phyloP scores from a whole-genome alignment of 2,329 filamentous ascomycete genomes.

The Trichoderma citrinoviride region DNA sequence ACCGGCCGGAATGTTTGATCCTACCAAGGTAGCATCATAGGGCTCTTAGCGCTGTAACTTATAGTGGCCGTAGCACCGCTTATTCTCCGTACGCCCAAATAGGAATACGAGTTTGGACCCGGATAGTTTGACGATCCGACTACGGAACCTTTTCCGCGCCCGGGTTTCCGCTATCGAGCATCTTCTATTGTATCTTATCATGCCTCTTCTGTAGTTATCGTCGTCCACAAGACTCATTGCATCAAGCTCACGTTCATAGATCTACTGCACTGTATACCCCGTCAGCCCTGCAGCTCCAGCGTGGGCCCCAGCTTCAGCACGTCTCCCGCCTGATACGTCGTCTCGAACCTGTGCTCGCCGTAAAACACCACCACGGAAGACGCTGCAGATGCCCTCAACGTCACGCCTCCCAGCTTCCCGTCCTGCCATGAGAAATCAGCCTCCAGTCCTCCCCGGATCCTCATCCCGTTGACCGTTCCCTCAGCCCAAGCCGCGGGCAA shows the following conservation, averaged over 20 bases:
- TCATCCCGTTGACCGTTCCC: constrained; percentile 8
- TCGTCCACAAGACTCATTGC: no score
- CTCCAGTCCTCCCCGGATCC: constrained; percentile 9
- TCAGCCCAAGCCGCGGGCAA: constrained; percentile 17
- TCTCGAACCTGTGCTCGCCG: constrained; percentile 1
- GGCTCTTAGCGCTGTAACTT: not conserved
- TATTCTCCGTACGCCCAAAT: no score
- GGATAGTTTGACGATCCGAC: no score
- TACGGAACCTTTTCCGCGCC: no score
- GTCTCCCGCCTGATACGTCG: constrained; percentile 3
- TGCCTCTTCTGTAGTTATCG: no score
- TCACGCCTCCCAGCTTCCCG: constrained; percentile 6
- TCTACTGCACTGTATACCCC: not conserved
- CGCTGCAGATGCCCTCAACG: not conserved
- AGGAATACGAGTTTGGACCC: no score
- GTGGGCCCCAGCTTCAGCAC: constrained; percentile 13
- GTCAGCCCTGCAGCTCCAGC: constrained; percentile 12
- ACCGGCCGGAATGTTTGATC: no score
- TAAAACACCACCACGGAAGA: constrained; percentile 14
- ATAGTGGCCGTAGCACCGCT: not conserved
- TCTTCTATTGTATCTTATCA: no score
- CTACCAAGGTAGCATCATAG: not conserved
- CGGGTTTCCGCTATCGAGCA: no score
- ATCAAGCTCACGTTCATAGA: not conserved
- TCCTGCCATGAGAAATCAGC: constrained; percentile 6